Base-by-base conservation (phyloP, 2,329 filamentous ascomycete species). In the Trichophyton schoenleinii region DNA sequence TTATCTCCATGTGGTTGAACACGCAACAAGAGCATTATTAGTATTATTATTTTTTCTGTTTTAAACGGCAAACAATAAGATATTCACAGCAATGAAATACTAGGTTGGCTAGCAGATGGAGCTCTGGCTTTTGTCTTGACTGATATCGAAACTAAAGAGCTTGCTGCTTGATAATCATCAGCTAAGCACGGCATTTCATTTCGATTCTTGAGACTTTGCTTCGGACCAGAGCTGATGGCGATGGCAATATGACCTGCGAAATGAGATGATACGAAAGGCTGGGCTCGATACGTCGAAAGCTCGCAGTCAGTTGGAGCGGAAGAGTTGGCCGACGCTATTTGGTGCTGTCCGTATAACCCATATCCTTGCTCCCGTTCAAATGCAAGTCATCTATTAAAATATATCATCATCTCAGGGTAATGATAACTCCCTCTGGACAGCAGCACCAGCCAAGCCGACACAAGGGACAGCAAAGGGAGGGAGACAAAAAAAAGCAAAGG, bases 111-210 rank as follows among this genome's bases (percentile, higher is more conserved):
- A 48, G 44, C 18, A 48, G 20, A 53, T 53, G 48, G 48, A 53
- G 48, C 48, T 8, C 22, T 53, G 15, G 28, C 48, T 53, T 53
- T 53, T 34, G 8, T 31, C 9, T n/a, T n/a, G 9, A 18, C n/a
- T 20, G 9, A 22, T 48, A 20, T 48, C 20, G 22, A 53, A 15
- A 25, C 22, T 53, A 18, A 18, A 13, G 22, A 53, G 49, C 20
- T 52, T 52, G 31, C 11, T 36, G 52, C 52, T 55, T 55, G 52
- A 55, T 55, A 55, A 55, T 55, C 52, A 34, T 55, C 52, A 55
- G 52, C 31, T 55, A 55, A 55, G 52, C 52, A 53, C 28, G 28
- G 52, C 20, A 22, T 52, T 52, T 15, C 11, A 25, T 52, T 52
- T 55, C 25, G n/a, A 38, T n/a, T n/a, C 3, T 34, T 25, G 49